These are phyloP conservation scores for Teunomyces stri DNA, from an alignment of 805 yeast species.

Conservation along the genomic window DNA sequence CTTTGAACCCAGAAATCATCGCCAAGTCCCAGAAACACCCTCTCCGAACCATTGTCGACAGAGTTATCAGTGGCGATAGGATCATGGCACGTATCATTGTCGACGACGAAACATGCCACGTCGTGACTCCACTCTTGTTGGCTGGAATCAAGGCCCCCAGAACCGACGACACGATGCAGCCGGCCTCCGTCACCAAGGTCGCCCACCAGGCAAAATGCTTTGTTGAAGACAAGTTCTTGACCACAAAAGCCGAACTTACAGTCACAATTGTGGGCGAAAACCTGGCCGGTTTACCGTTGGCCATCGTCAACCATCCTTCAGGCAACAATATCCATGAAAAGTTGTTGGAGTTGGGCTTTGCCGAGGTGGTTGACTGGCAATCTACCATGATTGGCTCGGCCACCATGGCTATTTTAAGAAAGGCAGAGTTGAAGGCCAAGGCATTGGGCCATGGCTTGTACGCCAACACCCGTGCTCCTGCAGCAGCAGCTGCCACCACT, in stretches of 20 bases:
- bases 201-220: conserved; percentile 66
- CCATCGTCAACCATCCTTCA: conserved; percentile 63
- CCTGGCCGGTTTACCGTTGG: conserved; percentile 60
- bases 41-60: conserved; percentile 63
- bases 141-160: conserved; percentile 79
- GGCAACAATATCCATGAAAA: conserved; percentile 70
- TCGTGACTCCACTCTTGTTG: conserved; percentile 56
- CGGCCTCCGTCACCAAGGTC: conserved; percentile 49
- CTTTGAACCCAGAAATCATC: conserved; percentile 31
- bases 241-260: conserved; percentile 51
- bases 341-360: conserved; percentile 67
- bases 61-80: conserved; percentile 76
- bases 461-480: conserved; percentile 37
- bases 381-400: conserved; percentile 63
- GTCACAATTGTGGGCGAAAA: conserved; percentile 59
- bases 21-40: conserved; percentile 40
- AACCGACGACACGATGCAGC: conserved; percentile 47
- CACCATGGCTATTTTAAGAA: conserved; percentile 59
- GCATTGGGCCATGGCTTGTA: conserved; percentile 54
- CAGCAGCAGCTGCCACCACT: conserved; percentile 10
- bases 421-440: conserved; percentile 63
- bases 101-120: conserved; percentile 48
- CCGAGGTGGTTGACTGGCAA: conserved; percentile 80
- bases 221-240: conserved; percentile 62
- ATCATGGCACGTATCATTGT: conserved; percentile 58